Evolutionary conservation across 2,329 filamentous ascomycete genomes (phyloP).

Genomic region (Botrytis pseudocinerea): DNA sequence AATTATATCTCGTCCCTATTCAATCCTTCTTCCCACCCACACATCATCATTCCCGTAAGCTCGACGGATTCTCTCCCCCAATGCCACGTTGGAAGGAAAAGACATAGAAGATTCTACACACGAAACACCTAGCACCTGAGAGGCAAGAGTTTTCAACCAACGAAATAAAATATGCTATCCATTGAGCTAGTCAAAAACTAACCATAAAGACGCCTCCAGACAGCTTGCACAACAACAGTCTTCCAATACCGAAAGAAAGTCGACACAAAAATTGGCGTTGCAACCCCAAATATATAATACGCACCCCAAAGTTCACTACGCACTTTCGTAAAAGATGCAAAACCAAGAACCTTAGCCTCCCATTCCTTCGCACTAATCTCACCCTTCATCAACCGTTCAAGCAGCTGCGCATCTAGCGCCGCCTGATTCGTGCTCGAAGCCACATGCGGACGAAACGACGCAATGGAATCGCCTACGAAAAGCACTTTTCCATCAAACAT

Average conservation of each 20-base stretch:
- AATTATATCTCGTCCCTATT: neutral
- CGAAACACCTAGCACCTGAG: neutral
- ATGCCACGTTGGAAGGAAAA: no score
- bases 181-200: neutral
- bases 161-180: neutral
- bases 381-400: slow-evolving; percentile 21
- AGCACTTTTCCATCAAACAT: slow-evolving; percentile 24
- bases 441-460: slow-evolving; percentile 20
- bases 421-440: slow-evolving; percentile 24
- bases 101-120: neutral
- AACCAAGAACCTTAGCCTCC: slow-evolving; percentile 7
- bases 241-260: neutral
- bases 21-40: no score
- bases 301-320: slow-evolving; percentile 18
- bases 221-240: neutral
- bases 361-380: neutral
- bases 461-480: slow-evolving; percentile 25
- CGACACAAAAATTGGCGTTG: neutral
- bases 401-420: slow-evolving; percentile 12
- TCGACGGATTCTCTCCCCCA: no score
- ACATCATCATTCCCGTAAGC: no score
- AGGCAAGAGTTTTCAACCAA: neutral
- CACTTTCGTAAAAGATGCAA: neutral
- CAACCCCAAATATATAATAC: slow-evolving; percentile 8
- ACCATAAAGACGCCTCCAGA: neutral